These are phyloP conservation scores for Myxozyma monticola DNA, from an alignment of 805 yeast species.

Conservation along the genomic window DNA sequence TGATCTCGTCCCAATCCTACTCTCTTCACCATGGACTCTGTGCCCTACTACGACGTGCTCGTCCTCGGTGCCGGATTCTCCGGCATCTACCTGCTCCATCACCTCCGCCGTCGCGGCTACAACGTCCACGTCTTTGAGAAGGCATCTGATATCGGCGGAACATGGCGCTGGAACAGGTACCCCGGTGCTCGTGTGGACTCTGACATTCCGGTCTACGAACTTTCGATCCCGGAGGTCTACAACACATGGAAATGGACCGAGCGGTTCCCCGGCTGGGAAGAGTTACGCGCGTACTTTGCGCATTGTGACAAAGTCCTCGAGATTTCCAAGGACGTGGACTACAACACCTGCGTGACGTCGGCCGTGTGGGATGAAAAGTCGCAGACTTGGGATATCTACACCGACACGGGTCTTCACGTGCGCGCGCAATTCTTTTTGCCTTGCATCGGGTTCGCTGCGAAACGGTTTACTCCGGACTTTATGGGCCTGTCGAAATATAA, in stretches of 20 bases:
- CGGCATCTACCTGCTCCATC: slow-evolving; percentile 29
- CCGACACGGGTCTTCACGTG: slow-evolving; percentile 25
- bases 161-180: slow-evolving; percentile 34
- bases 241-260: slow-evolving; percentile 36
- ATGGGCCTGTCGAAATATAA: slow-evolving; percentile 33
- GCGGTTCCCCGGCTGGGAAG: slow-evolving; percentile 36
- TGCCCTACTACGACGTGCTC: slow-evolving; percentile 15
- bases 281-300: slow-evolving; percentile 35
- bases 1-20: too few relatives aligned
- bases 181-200: slow-evolving; percentile 40
- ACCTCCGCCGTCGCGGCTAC: slow-evolving; percentile 32
- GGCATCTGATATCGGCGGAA: slow-evolving; percentile 33
- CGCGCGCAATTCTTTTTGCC: slow-evolving; percentile 19
- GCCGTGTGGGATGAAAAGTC: slow-evolving; percentile 32
- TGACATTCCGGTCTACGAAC: slow-evolving; percentile 36
- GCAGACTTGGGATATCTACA: slow-evolving; percentile 33
- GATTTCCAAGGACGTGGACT: slow-evolving; percentile 33
- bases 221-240: slow-evolving; percentile 35
- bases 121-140: slow-evolving; percentile 26
- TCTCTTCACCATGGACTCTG: not conserved
- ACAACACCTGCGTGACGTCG: slow-evolving; percentile 30
- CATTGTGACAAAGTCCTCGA: slow-evolving; percentile 35
- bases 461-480: slow-evolving; percentile 33
- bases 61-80: slow-evolving; percentile 14
- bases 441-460: slow-evolving; percentile 34